Base-by-base conservation (phyloP, 2,329 filamentous ascomycete genomes). In the Amauroascus niger region DNA sequence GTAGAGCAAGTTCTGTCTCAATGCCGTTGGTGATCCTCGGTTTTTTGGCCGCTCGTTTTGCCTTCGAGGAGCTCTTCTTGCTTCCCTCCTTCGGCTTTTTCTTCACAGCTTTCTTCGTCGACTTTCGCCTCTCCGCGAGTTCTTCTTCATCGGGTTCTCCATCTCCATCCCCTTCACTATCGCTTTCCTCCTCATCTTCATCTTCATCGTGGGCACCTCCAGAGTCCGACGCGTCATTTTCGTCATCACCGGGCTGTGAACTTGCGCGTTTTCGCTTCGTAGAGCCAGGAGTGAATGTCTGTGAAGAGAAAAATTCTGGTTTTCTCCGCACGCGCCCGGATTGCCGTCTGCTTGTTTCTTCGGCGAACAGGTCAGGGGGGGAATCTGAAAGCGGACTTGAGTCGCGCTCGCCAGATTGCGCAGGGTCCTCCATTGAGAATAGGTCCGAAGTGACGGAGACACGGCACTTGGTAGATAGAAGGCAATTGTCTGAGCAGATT, bases 1-100 rank as follows among this genome's bases (percentile, higher is more conserved):
- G 74, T 46, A 82, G 75, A 11, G 81, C 79, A 48, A 84, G 68
- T 57, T 72, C 75, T 43, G 65, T 71, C 43, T 66, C 65, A 30
- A 68, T 57, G 16, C 67, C 73, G 55, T 76, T 74, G 49, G 74
- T 73, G 59, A 76, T 77, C 65, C 78, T 82, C 37, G 76, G 69
- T 65, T 81, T 79, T 67, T 80, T 80, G 24, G 73, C 65, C 16
- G 73, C 71, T 26, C 62, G 58, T 57, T 65, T 70, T 6, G 62
- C 20, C 59, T 63, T 69, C 39, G 67, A 57, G 4, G 61, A 64
- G 52, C 66, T 63, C 32, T 66, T 67, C 49, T 68, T 69, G 59
- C 63, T 68, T 56, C 66, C 66, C 56, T 74, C 74, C 55, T 70
- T 69, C 18, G 75, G 49, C 63, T 77, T 76, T 59, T 79, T 76